A percentile compares a stretch with the other conserved stretches of the same genome.
Conservation (phyloP, 169 alveolate genomes). For the Plasmodium knowlesi region DNA sequence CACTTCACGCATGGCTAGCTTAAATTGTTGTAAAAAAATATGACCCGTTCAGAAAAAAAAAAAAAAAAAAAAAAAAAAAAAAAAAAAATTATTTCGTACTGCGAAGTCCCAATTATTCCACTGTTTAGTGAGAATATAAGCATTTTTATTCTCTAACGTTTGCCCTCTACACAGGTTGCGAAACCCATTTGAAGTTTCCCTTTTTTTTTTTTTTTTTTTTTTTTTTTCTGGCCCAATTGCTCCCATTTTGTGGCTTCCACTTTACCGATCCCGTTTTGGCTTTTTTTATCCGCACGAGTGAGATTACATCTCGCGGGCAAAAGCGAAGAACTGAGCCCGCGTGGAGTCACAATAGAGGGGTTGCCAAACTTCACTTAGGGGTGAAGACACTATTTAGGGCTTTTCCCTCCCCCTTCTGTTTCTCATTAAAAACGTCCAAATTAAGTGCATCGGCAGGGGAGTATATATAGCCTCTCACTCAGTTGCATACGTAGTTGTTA, state of each 20-base stretch:
- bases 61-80: constrained; percentile 2
- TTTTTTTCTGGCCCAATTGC: not conserved
- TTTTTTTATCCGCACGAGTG: not conserved
- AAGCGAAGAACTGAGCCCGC: not conserved
- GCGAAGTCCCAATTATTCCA: not conserved
- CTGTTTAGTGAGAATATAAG: not conserved
- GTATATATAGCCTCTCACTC: not conserved
- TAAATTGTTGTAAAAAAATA: not conserved
- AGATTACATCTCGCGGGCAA: not conserved
- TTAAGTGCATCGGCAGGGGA: not conserved
- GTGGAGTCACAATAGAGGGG: not conserved
- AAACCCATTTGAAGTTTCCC: not conserved
- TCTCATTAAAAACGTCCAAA: not conserved
- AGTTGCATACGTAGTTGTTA: not conserved
- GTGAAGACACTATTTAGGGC: not conserved
- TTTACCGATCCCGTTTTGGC: not conserved
- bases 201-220: not conserved
- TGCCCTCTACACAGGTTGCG: not conserved
- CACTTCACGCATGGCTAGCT: not conserved
- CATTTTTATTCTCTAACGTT: not conserved
- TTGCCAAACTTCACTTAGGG: not conserved
- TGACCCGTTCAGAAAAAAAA: not conserved
- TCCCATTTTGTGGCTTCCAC: not conserved
- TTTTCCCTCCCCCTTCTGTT: not conserved
- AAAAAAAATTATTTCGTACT: not conserved